These are phyloP conservation scores for Peronospora tabacina DNA, from an alignment of 352 stramenopile species.

Conservation along the genomic window DNA sequence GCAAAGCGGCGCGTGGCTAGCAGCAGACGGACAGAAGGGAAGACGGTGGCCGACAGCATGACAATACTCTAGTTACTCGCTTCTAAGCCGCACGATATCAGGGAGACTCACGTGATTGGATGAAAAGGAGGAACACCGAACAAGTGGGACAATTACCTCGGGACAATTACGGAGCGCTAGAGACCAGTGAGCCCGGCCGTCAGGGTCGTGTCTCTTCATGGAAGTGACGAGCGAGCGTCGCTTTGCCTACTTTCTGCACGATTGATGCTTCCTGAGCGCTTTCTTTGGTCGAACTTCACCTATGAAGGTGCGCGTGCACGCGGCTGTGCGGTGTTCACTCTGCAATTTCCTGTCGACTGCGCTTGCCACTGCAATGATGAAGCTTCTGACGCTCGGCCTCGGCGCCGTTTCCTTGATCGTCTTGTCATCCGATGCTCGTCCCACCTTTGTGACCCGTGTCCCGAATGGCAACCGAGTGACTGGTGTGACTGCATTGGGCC, in stretches of 20 bases:
- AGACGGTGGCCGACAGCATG: conserved; percentile 27
- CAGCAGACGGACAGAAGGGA: conserved; percentile 27
- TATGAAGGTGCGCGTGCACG: neutral
- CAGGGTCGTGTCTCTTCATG: conserved; percentile 19
- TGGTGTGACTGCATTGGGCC: conserved; percentile 50
- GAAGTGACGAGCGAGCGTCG: conserved; percentile 13
- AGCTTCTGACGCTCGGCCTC: conserved; percentile 10
- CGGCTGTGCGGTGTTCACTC: conserved; percentile 18
- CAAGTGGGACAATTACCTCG: neutral
- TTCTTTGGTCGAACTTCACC: neutral
- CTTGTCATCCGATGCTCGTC: conserved; percentile 17
- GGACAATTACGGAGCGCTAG: no score
- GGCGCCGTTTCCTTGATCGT: conserved; percentile 8
- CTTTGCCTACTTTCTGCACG: conserved; percentile 2
- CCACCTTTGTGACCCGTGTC: conserved; percentile 46
- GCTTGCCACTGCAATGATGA: conserved; percentile 13
- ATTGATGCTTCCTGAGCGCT: conserved; percentile 13
- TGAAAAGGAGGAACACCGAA: conserved; percentile 12
- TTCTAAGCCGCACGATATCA: conserved; percentile 21
- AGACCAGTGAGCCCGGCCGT: no score
- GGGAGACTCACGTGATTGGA: conserved; percentile 12
- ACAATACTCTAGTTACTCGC: conserved; percentile 9
- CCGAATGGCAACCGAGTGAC: conserved; percentile 46
- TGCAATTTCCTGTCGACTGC: conserved; percentile 16
- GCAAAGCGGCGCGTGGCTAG: conserved; percentile 47